A percentile compares a stretch with the other conserved stretches of the same genome.
Evolutionary conservation across 1,284 basidiomycete species (phyloP).

Genomic region (Exsudoporus floridanus): DNA sequence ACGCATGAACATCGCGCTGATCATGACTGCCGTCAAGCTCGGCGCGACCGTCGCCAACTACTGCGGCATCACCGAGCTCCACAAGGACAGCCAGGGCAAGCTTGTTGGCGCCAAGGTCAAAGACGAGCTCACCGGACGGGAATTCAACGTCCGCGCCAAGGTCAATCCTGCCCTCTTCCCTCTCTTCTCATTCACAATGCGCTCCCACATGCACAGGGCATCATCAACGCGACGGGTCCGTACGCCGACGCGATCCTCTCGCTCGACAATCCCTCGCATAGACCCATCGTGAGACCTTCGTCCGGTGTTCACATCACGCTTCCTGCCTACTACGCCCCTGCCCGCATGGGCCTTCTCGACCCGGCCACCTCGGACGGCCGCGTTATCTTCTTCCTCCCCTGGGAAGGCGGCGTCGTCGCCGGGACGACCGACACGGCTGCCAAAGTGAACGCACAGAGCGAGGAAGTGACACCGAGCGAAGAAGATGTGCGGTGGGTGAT

Average conservation of each 20-base stretch:
- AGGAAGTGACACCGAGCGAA: constrained; percentile 84
- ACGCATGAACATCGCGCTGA: constrained; percentile 93
- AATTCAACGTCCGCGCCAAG: constrained; percentile 83
- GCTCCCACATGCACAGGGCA: constrained; percentile 51
- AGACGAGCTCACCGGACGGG: constrained; percentile 83
- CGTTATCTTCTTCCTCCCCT: constrained; percentile 98
- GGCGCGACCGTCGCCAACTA: constrained; percentile 92
- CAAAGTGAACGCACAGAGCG: constrained; percentile 51
- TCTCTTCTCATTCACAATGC: not conserved
- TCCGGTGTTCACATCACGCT: constrained; percentile 96
- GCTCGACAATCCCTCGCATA: constrained; percentile 81
- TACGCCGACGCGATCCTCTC: constrained; percentile 87
- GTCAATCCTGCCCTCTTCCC: constrained; percentile 36
- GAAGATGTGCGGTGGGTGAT: constrained; percentile 97
- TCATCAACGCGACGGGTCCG: constrained; percentile 97
- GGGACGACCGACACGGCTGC: constrained; percentile 93
- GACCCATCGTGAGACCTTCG: constrained; percentile 89
- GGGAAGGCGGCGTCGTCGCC: constrained; percentile 97
- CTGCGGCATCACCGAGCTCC: constrained; percentile 79
- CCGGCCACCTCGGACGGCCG: constrained; percentile 95
- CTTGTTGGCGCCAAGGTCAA: constrained; percentile 75
- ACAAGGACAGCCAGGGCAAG: constrained; percentile 68
- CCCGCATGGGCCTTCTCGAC: constrained; percentile 94
- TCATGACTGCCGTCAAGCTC: constrained; percentile 92
- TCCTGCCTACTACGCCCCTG: constrained; percentile 95